phyloP scores from a whole-genome alignment of 2,329 filamentous ascomycete genomes.

The Ophiostoma sp. region DNA sequence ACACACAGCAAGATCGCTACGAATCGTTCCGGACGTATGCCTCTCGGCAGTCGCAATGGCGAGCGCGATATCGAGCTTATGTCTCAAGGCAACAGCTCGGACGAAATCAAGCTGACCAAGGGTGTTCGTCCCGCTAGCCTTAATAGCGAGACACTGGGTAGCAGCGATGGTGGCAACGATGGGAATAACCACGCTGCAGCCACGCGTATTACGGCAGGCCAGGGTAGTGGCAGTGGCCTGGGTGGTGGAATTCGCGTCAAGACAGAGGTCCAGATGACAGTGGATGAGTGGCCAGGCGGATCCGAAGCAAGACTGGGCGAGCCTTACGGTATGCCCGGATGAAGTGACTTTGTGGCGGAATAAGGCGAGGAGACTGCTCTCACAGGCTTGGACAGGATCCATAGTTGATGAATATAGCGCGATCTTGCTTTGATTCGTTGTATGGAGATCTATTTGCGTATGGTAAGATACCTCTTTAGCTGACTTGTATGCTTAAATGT shows the following conservation, averaged over 20 bases:
- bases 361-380: neutral
- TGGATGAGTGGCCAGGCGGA: slow-evolving; percentile 16
- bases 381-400: neutral
- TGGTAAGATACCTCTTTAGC: too few relatives aligned
- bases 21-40: slow-evolving; percentile 20
- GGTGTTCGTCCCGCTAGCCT: slow-evolving; percentile 16
- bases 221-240: neutral
- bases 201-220: neutral
- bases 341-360: neutral
- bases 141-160: slow-evolving; percentile 15
- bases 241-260: slow-evolving; percentile 22
- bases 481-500: too few relatives aligned
- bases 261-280: slow-evolving; percentile 22
- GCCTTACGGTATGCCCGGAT: slow-evolving; percentile 16
- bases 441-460: too few relatives aligned
- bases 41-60: slow-evolving; percentile 20
- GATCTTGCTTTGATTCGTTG: too few relatives aligned
- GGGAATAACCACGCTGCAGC: neutral
- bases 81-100: slow-evolving; percentile 23
- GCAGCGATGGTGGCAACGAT: slow-evolving; percentile 8
- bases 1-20: slow-evolving; percentile 23
- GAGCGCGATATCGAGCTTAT: slow-evolving; percentile 24
- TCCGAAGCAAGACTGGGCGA: slow-evolving; percentile 8
- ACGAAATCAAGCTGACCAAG: slow-evolving; percentile 23
- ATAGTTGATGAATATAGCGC: too few relatives aligned